These are phyloP conservation scores for Populus deltoides DNA, from an alignment of 345 rosid genomes.

Conservation along the genomic window DNA sequence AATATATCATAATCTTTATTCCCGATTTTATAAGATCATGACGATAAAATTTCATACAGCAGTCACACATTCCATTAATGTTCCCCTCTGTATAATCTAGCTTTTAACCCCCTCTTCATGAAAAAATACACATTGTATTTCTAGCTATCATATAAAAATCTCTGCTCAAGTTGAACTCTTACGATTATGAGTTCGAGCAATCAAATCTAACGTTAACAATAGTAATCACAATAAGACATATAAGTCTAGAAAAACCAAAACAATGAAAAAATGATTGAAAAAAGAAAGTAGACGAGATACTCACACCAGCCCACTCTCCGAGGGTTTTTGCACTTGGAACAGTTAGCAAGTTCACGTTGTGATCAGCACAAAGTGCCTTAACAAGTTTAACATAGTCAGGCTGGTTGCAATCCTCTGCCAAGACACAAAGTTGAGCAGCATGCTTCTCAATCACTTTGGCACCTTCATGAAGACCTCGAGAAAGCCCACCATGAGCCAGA, in stretches of 20 bases:
- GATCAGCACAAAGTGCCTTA: conserved; percentile 76
- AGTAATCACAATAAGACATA: not conserved
- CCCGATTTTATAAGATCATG: not conserved
- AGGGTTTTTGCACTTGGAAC: conserved; percentile 85
- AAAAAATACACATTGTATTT: not conserved
- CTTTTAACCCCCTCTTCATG: not conserved
- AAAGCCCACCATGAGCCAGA: conserved; percentile 62
- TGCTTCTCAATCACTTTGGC: conserved; percentile 82
- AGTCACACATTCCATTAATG: not conserved
- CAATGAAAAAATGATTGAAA: not conserved
- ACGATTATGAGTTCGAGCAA: not conserved
- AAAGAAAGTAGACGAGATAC: conserved; percentile 13
- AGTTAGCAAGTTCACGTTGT: conserved; percentile 52
- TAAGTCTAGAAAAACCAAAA: not conserved
- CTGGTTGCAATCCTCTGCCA: conserved; percentile 88
- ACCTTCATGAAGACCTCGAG: conserved; percentile 70
- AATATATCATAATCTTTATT: not conserved
- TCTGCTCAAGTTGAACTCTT: not conserved
- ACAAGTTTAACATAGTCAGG: conserved; percentile 78
- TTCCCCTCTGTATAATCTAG: not conserved
- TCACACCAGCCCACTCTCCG: conserved; percentile 94
- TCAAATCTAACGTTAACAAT: not conserved
- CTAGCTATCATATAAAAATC: not conserved
- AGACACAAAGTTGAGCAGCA: conserved; percentile 60
- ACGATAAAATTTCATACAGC: not conserved